Evolutionary conservation across 2,329 filamentous ascomycete genomes (phyloP), one percentile per base, ranked within the genome.

Genomic region (Apiospora phragmitis): DNA sequence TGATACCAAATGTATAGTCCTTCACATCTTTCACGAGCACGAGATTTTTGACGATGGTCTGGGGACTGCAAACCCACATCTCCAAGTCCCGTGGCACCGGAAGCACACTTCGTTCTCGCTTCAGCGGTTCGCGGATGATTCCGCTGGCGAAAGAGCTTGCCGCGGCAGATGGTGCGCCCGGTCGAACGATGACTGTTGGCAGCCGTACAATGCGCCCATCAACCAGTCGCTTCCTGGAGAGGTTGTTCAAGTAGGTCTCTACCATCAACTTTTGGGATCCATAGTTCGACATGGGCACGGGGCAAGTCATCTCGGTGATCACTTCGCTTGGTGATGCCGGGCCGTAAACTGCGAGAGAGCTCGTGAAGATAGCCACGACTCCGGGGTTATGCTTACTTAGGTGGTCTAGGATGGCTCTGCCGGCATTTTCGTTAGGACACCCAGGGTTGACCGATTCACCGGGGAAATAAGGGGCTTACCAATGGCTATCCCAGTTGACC

Each of bases 241-340:
- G 68, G 51, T 90, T 88, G 74, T 89, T 89, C 71, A 90, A 78
- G 5, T 89, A 78, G 1, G 84, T 84, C 78, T 92, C 89, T 69
- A 88, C 85, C 74, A 91, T 89, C 68, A 91, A 81, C 77, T 91
- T 91, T 76, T 90, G 85, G 0, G 86, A 85, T 4, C 90, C 90
- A 73, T 91, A 91, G 7, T 85, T 87, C 18, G 84, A 85, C 72
- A 89, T 84, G 0, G 89, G 89, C 29, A 85, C 87, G 0, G 88
- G 85, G 21, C 83, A 79, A 5, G 77, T 82, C 71, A 84, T 80
- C 67, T 80, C 79, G 29, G 74, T 76, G 16, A 82, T 83, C 0
- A 88, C 83, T 4, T 87, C 79, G 14, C 82, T 81, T 1, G 86
- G 84, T 0, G 87, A 80, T 0, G 84, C 83, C 35, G 84, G 83